Evolutionary conservation across 2,329 filamentous ascomycete species (phyloP).

Genomic region (Trichocomaceae sp.): DNA sequence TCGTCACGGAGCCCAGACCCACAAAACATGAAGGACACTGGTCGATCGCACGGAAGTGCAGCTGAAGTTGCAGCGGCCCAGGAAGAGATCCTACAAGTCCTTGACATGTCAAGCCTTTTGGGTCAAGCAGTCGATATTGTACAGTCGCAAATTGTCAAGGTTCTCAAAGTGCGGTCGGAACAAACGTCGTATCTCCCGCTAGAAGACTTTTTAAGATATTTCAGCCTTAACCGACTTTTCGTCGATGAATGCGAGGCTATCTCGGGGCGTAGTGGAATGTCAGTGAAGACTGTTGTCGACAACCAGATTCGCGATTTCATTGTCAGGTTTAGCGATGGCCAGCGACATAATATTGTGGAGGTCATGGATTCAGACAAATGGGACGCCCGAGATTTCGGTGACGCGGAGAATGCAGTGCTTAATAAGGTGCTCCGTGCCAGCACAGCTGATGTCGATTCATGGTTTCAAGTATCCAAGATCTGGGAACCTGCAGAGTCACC

Average conservation of each 20-base stretch:
- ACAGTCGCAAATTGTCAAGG: constrained; percentile 57
- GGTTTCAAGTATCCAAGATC: constrained; percentile 47
- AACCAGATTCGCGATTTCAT: constrained; percentile 58
- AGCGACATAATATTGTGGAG: constrained; percentile 52
- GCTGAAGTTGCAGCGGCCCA: constrained; percentile 33
- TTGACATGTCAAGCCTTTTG: constrained; percentile 60
- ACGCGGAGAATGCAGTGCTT: constrained; percentile 46
- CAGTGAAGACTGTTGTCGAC: constrained; percentile 56
- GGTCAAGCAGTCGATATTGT: constrained; percentile 62
- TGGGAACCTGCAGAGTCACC: constrained; percentile 37
- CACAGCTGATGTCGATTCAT: constrained; percentile 51
- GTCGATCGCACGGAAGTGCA: constrained; percentile 22
- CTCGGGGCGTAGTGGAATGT: constrained; percentile 54
- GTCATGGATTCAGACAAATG: constrained; percentile 57
- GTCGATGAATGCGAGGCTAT: constrained; percentile 62
- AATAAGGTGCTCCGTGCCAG: constrained; percentile 53
- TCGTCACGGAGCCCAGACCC: constrained; percentile 43
- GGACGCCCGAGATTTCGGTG: constrained; percentile 58
- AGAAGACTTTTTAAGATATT: constrained; percentile 55
- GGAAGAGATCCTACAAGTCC: constrained; percentile 56
- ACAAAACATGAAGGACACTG: constrained; percentile 38
- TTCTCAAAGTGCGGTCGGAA: constrained; percentile 58
- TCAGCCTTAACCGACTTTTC: constrained; percentile 57
- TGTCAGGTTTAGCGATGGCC: constrained; percentile 49
- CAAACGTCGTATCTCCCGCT: constrained; percentile 51